These are phyloP conservation scores for Eucalyptus guilfoylei DNA, from an alignment of 345 rosid species.

Conservation along the genomic window DNA sequence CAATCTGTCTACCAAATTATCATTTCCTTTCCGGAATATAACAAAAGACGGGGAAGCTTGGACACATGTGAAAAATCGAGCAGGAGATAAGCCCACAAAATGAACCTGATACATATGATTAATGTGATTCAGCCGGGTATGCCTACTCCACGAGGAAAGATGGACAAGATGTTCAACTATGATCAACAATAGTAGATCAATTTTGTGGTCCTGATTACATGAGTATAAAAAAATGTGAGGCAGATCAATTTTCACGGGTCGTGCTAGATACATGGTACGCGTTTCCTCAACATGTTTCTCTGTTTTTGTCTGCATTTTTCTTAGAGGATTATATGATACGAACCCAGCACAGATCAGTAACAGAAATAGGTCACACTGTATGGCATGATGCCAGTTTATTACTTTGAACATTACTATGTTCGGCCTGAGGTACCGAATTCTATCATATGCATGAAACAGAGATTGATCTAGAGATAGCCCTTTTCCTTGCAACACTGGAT, in stretches of 20 bases:
- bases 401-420: neutral
- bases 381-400: neutral
- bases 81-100: neutral
- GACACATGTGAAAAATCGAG: rapidly evolving
- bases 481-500: slow-evolving; percentile 10
- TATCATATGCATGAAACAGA: neutral
- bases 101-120: neutral
- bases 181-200: neutral
- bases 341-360: neutral
- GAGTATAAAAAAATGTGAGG: too few species aligned
- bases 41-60: neutral
- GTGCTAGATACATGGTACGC: neutral
- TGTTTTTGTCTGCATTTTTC: neutral
- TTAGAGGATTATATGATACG: neutral
- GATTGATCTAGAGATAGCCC: neutral
- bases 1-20: neutral
- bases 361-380: neutral
- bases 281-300: neutral
- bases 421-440: neutral
- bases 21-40: neutral
- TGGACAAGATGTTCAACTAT: neutral
- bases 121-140: neutral
- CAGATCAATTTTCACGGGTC: neutral
- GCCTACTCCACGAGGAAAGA: neutral
- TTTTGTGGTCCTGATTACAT: neutral